These are phyloP conservation scores for Rhododendron vialii DNA, from an alignment of 148 eudicot species.

Conservation along the genomic window DNA sequence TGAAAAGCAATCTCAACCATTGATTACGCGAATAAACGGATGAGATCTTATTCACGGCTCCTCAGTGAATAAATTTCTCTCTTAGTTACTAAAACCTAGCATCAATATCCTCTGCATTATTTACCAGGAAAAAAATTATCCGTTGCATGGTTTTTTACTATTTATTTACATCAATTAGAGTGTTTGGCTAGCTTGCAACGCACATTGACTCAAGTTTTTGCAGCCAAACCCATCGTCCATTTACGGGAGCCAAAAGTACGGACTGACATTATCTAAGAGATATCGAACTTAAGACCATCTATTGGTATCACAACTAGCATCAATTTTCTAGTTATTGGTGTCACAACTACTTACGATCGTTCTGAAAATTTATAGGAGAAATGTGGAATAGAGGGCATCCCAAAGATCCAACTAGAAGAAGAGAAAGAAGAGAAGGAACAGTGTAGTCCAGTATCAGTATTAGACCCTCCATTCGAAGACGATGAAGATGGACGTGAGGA, in stretches of 20 bases:
- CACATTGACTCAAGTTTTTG: too few species aligned
- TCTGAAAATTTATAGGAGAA: slow-evolving; percentile 30
- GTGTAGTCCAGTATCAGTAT: slow-evolving; percentile 80
- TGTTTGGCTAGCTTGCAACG: too few species aligned
- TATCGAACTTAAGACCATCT: too few species aligned
- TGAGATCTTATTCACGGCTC: too few species aligned
- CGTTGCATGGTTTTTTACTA: too few species aligned
- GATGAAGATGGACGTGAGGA: slow-evolving; percentile 38
- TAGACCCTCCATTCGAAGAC: slow-evolving; percentile 73
- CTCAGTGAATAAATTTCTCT: too few species aligned
- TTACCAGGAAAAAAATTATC: too few species aligned
- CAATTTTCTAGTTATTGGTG: neutral
- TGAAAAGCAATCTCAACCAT: too few species aligned
- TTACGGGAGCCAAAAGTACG: neutral
- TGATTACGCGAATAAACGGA: too few species aligned
- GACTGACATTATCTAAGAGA: neutral
- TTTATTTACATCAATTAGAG: too few species aligned
- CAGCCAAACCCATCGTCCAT: neutral
- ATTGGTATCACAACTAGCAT: neutral
- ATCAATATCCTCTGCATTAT: neutral
- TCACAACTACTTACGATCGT: neutral
- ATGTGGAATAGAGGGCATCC: slow-evolving; percentile 17
- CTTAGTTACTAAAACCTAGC: neutral
- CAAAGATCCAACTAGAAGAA: slow-evolving; percentile 22
- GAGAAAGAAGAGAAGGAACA: slow-evolving; percentile 77